These are phyloP conservation scores for Colletotrichum somersetense DNA, from an alignment of 2,329 filamentous ascomycete species.

Conservation along the genomic window DNA sequence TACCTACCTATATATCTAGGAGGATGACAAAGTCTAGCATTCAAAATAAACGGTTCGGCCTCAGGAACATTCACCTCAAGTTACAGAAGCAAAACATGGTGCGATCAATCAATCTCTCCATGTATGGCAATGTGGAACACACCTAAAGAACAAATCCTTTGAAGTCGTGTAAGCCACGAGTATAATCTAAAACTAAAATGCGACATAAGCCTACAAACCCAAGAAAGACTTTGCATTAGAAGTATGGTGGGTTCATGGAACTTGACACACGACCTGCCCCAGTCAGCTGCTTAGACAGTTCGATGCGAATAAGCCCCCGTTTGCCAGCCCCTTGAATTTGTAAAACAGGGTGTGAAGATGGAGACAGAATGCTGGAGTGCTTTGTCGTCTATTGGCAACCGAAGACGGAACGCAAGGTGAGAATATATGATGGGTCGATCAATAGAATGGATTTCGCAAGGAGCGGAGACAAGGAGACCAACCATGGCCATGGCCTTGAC, in stretches of 20 bases:
- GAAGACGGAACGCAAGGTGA: conserved; percentile 57
- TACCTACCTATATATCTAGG: neutral
- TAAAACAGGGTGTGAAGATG: conserved; percentile 59
- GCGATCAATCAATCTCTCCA: neutral
- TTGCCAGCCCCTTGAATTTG: conserved; percentile 52
- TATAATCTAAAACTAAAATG: neutral
- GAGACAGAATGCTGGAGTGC: conserved; percentile 54
- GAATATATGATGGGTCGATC: conserved; percentile 50
- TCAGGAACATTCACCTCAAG: neutral
- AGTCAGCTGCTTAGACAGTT: conserved; percentile 39
- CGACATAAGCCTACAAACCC: no score
- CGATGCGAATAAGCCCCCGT: conserved; percentile 46
- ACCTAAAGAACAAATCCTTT: neutral
- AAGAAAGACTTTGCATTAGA: neutral
- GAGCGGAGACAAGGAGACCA: conserved; percentile 8
- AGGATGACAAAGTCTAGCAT: neutral
- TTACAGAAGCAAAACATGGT: neutral
- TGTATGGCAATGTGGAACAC: neutral
- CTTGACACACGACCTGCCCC: neutral
- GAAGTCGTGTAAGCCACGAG: neutral
- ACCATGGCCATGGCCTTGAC: conserved; percentile 57
- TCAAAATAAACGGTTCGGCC: no score
- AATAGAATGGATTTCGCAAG: neutral
- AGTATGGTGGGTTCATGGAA: neutral
- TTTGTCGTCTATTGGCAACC: conserved; percentile 56